These are phyloP conservation scores for Mortierella sp. DNA, from an alignment of 371 early-diverging fungal species.

Conservation along the genomic window DNA sequence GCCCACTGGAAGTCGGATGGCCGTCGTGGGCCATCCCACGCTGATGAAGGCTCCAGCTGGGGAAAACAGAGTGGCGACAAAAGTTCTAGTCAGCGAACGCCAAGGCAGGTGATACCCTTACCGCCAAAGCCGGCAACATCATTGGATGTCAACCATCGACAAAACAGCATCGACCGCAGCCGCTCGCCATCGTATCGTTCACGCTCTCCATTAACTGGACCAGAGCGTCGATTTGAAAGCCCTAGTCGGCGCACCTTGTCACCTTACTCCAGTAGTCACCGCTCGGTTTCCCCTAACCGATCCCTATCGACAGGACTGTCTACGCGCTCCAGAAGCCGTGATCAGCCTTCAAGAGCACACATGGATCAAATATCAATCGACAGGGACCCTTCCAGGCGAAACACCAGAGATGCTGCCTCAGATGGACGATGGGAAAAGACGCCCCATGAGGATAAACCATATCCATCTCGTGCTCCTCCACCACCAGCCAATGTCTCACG, in stretches of 20 bases:
- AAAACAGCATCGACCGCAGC: constrained; percentile 27
- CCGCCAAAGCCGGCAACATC: constrained; percentile 41
- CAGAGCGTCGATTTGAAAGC: constrained; percentile 22
- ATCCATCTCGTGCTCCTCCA: constrained; percentile 19
- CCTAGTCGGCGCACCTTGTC: constrained; percentile 16
- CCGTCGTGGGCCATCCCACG: constrained; percentile 20
- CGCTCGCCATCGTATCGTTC: constrained; percentile 48
- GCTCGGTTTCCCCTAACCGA: constrained; percentile 21
- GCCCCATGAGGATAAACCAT: constrained; percentile 45
- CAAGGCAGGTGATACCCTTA: constrained; percentile 35
- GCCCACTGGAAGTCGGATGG: constrained; percentile 12
- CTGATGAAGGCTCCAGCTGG: constrained; percentile 10
- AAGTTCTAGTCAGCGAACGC: constrained; percentile 10
- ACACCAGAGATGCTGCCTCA: constrained; percentile 9
- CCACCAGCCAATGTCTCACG: too few relatives aligned
- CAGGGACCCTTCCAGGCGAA: constrained; percentile 11
- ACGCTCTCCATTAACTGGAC: constrained; percentile 26
- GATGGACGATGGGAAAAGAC: constrained; percentile 49
- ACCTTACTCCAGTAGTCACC: constrained; percentile 8
- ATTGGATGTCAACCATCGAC: constrained; percentile 28
- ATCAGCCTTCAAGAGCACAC: constrained; percentile 19
- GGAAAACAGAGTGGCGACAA: constrained; percentile 7
- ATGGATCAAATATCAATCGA: constrained; percentile 38
- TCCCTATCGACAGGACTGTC: constrained; percentile 7
- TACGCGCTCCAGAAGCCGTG: constrained; percentile 23